Base-by-base conservation (phyloP, 2,329 filamentous ascomycete species). In the Alternaria alternata region DNA sequence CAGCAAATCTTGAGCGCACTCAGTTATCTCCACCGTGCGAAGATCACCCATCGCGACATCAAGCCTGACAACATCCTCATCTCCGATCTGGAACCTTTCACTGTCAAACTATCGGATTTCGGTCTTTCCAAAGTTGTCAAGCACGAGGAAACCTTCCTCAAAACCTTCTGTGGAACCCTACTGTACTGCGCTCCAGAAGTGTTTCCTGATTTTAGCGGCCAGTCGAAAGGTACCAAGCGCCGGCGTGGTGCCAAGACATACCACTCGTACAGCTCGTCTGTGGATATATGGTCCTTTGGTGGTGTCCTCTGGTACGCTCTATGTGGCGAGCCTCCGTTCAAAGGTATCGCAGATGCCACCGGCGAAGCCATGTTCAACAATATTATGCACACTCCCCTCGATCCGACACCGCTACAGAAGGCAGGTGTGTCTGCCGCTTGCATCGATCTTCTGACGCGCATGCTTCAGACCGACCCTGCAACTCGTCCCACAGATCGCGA, bases 21-120 rank as follows among this genome's bases (percentile, higher is more conserved):
- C 53, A 88, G 88, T 30, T 97, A 99, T 76, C 84, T 99, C 8
- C 95, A 99, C 77, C 83, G 85, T 54, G 90, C 91, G 70, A 93
- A 91, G 73, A 97, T 99, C 69, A 98, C 94, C 0, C 95, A 99
- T 79, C 91, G 95, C n/a, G 95, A 99, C 78, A 93, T 99, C 74
- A 99, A 99, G 76, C 95, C 95, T 0, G 95, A 99, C 82, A 99
- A 99, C 73, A 97, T 99, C 62, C 84, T 99, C 41, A 91, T 98
- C 67, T 84, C 89, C 11, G 89, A 88, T 1, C 76, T 87, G 9
- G 83, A 89, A 6, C 93, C 94, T 0, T 87, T 97, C 49, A 84
- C 87, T 14, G 90, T 98, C 69, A 98, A 99, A 79, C 83, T 99
- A 14, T 97, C 95, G 0, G 95, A 99, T 75, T 99, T 99, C 81